Conservation (phyloP, 2,329 filamentous ascomycete genomes). For the Penicillium sp. region DNA sequence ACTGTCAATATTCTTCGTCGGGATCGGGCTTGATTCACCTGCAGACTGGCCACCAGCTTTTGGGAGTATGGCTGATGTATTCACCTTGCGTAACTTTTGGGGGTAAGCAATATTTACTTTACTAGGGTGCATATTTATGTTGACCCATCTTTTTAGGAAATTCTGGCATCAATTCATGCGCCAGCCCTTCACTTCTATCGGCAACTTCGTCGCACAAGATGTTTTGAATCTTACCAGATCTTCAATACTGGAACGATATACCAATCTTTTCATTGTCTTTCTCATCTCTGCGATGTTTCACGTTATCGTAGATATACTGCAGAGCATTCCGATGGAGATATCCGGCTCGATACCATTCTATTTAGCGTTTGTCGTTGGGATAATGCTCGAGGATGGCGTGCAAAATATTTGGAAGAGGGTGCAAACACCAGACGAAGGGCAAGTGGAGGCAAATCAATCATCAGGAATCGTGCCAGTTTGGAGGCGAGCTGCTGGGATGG, state of each 20-base stretch:
- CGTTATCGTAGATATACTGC: slow-evolving; percentile 5
- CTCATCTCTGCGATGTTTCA: slow-evolving; percentile 6
- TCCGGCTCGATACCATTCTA: slow-evolving; percentile 10
- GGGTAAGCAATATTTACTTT: slow-evolving; percentile 3
- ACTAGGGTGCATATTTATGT: neutral
- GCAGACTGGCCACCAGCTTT: slow-evolving; percentile 26
- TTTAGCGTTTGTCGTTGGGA: slow-evolving; percentile 1
- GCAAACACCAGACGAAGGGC: neutral
- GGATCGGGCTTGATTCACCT: slow-evolving; percentile 3
- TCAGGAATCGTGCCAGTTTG: neutral
- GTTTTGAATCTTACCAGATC: neutral
- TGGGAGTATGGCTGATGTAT: slow-evolving; percentile 20
- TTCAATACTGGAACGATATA: slow-evolving; percentile 7
- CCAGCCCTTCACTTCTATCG: slow-evolving; percentile 6
- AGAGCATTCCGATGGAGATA: neutral
- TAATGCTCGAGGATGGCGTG: slow-evolving; percentile 6
- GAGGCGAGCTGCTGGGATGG: neutral
- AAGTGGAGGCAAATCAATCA: neutral
- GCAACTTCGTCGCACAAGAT: neutral
- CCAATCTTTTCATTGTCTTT: slow-evolving; percentile 6
- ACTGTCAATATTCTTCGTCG: slow-evolving; percentile 17
- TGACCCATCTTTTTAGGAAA: slow-evolving; percentile 2
- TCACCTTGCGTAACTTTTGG: slow-evolving; percentile 25
- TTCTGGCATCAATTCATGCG: slow-evolving; percentile 15
- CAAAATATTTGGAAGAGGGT: neutral